Evolutionary conservation across 179 eudicot species (phyloP).

Genomic region (Carnegiea gigantea): DNA sequence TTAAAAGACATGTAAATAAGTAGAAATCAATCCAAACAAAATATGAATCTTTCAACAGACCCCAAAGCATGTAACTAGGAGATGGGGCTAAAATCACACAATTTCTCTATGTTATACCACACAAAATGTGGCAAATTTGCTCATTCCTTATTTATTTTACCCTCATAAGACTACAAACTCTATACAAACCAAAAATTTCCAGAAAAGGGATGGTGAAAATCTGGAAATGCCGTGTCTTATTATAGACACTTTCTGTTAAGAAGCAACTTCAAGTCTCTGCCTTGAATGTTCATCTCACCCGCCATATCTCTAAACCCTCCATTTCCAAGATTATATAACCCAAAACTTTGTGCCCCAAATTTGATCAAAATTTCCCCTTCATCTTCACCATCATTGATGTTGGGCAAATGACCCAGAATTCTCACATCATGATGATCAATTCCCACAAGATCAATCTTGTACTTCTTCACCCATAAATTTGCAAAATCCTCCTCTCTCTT

Average conservation of each 20-base stretch:
- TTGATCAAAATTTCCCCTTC: constrained; percentile 44
- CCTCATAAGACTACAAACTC: neutral
- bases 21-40: too few species aligned
- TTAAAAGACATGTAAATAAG: too few species aligned
- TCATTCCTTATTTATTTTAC: neutral
- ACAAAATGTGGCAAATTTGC: constrained; percentile 2
- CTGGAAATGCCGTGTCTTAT: neutral
- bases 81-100: neutral
- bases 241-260: constrained; percentile 27
- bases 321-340: constrained; percentile 28
- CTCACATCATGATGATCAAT: constrained; percentile 40
- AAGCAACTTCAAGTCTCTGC: constrained; percentile 27
- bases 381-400: constrained; percentile 8
- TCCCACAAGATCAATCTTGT: constrained; percentile 33
- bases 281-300: constrained; percentile 18
- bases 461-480: constrained; percentile 34
- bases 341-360: constrained; percentile 31
- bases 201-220: constrained; percentile 12
- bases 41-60: too few species aligned
- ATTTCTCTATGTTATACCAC: neutral
- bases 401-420: constrained; percentile 37
- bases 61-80: too few species aligned
- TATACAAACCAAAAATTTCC: constrained; percentile 5
- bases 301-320: constrained; percentile 22
- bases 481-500: constrained; percentile 23